A percentile compares a stretch with the other conserved stretches of the same genome.
Conservation (phyloP, 139 green algal genomes). For the Chlorella sorokiniana region DNA sequence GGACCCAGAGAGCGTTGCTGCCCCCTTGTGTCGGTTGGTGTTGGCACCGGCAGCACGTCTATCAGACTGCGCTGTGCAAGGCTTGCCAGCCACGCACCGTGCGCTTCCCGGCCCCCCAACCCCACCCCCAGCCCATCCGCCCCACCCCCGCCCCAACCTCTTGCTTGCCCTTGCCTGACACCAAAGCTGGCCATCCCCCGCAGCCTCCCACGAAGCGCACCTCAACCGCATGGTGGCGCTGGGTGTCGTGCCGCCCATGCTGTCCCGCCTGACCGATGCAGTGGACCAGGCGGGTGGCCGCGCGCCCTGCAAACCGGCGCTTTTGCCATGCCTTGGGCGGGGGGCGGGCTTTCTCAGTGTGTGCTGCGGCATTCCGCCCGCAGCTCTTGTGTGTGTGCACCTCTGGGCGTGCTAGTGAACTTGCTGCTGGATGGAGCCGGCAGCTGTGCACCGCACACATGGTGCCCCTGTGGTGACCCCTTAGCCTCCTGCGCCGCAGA, state of each 20-base stretch:
- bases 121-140: too few species aligned
- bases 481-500: neutral
- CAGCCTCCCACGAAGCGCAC: slow-evolving; percentile 25
- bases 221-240: slow-evolving; percentile 42
- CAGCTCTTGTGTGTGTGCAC: too few species aligned
- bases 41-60: too few species aligned
- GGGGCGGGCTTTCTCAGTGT: neutral
- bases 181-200: neutral
- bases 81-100: too few species aligned
- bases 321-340: neutral
- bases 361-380: neutral
- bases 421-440: too few species aligned
- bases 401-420: too few species aligned
- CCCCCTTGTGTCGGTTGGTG: too few species aligned
- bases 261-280: neutral
- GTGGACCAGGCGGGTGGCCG: slow-evolving; percentile 15
- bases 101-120: too few species aligned
- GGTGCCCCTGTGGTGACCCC: neutral
- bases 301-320: too few species aligned
- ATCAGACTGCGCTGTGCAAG: too few species aligned
- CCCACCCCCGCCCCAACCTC: neutral
- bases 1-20: too few species aligned
- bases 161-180: neutral
- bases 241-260: slow-evolving; percentile 12
- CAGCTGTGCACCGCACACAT: too few species aligned